Conservation (phyloP, 805 yeast species). For the Ogataea philodendri region DNA sequence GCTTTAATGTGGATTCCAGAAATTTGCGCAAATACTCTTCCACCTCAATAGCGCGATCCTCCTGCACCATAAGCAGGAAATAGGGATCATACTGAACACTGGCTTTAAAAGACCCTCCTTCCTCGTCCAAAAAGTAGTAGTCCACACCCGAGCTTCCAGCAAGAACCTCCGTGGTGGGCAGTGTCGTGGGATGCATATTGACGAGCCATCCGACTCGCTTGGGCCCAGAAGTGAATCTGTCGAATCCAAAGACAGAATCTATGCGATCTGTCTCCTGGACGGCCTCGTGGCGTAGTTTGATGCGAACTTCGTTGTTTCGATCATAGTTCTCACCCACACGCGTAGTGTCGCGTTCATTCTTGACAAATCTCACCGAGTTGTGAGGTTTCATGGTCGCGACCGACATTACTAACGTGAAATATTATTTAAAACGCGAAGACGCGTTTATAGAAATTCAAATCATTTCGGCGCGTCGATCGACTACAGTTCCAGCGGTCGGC, state of each 20-base stretch:
- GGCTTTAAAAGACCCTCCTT: conserved; percentile 93
- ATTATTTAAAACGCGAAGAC: conserved; percentile 12
- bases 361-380: conserved; percentile 11
- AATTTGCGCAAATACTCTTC: conserved; percentile 77
- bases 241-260: conserved; percentile 87
- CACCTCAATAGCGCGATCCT: conserved; percentile 65
- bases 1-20: conserved; percentile 63
- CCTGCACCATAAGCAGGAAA: conserved; percentile 66
- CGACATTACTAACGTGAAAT: conserved; percentile 11
- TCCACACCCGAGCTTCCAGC: conserved; percentile 89
- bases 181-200: conserved; percentile 87
- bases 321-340: conserved; percentile 4
- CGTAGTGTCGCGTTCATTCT: conserved; percentile 9
- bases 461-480: conserved; percentile 10
- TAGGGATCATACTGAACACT: conserved; percentile 85
- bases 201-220: conserved; percentile 82
- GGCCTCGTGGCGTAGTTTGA: conserved; percentile 45
- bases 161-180: conserved; percentile 54
- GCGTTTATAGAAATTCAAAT: conserved; percentile 2
- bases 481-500: no score
- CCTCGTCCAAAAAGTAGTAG: conserved; percentile 90
- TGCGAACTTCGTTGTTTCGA: conserved; percentile 11
- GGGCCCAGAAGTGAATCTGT: conserved; percentile 70
- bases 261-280: conserved; percentile 61
- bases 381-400: conserved; percentile 9